Percentiles rank a stretch among this genome's conserved stretches.
These are phyloP conservation scores for Dendrobium officinale DNA, from an alignment of 106 monocot species.

Conservation along the genomic window DNA sequence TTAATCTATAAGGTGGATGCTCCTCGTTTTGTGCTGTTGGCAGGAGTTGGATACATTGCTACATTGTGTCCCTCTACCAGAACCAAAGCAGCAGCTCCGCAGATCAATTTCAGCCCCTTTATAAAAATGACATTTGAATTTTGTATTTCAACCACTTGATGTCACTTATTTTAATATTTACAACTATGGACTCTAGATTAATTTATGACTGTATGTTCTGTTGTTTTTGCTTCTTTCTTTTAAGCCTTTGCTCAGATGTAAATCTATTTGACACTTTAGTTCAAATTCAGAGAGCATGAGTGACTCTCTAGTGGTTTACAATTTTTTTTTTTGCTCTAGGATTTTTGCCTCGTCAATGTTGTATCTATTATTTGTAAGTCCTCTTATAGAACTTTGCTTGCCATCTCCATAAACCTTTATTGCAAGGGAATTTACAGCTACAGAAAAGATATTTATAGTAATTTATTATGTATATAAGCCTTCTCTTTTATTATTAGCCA, in stretches of 20 bases:
- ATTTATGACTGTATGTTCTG: neutral
- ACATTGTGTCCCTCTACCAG: conserved; percentile 15
- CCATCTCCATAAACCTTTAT: no score
- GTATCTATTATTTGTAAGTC: no score
- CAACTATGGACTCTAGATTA: neutral
- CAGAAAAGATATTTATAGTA: no score
- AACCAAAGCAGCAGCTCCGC: conserved; percentile 35
- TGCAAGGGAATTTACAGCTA: no score
- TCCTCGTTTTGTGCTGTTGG: neutral
- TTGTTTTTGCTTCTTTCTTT: neutral
- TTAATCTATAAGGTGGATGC: neutral
- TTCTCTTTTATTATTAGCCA: no score
- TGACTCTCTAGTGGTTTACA: no score
- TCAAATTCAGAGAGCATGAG: no score
- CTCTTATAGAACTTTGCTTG: no score
- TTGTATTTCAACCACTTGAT: neutral
- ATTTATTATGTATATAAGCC: no score
- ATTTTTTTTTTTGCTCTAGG: no score
- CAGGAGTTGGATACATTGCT: conserved; percentile 38
- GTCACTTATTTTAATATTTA: neutral
- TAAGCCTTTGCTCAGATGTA: neutral
- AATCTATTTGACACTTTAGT: neutral
- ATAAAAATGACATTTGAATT: conserved; percentile 6
- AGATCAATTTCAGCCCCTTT: conserved; percentile 34
- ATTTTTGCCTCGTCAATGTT: no score